Evolutionary conservation across 495 filamentous ascomycete genomes (phyloP), one percentile per base, ranked within the genome.

Genomic region (Hypoxylon cercidicola): DNA sequence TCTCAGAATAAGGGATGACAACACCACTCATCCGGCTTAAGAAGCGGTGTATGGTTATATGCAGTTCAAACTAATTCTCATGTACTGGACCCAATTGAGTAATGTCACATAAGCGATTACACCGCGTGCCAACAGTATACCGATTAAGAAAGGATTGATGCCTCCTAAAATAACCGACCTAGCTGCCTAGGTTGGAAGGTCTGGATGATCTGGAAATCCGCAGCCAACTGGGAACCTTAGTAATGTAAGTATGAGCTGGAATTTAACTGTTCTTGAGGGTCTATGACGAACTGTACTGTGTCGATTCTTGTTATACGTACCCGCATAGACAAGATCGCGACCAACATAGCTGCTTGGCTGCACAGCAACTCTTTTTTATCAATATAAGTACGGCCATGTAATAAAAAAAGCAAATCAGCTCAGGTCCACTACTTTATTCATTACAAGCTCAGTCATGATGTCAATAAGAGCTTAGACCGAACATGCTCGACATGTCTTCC

Each of bases 361-460:
- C n/a, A n/a, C n/a, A n/a, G n/a, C n/a, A n/a, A n/a, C n/a, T n/a
- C n/a, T n/a, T n/a, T n/a, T n/a, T n/a, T n/a, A n/a, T n/a, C n/a
- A n/a, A n/a, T n/a, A n/a, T n/a, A n/a, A n/a, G 16, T 8, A 11
- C 40, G 6, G 5, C 40, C 16, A 7, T 9, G 16, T 18, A 43
- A 19, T 5, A 3, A 19, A 13, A 46, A 45, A 46, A n/a, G 44
- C 20, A 46, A 28, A 46, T n/a, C 20, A 46, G 11, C 21, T 46
- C 3, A 44, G 41, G 7, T 15, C 15, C 13, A 16, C 16, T 19
- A 16, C 16, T 15, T 43, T 43, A 6, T 19, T 20, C 16, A 19
- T 7, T 11, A 16, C 15, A 16, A 16, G 40, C 16, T 11, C 16
- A 49, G 48, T 63, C 46, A 56, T 56, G 51, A 63, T 56, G 60